Percentiles rank a stretch among this genome's conserved stretches.
These are phyloP conservation scores for Fusarium newnesense DNA, from an alignment of 2,329 filamentous ascomycete species.

Conservation along the genomic window DNA sequence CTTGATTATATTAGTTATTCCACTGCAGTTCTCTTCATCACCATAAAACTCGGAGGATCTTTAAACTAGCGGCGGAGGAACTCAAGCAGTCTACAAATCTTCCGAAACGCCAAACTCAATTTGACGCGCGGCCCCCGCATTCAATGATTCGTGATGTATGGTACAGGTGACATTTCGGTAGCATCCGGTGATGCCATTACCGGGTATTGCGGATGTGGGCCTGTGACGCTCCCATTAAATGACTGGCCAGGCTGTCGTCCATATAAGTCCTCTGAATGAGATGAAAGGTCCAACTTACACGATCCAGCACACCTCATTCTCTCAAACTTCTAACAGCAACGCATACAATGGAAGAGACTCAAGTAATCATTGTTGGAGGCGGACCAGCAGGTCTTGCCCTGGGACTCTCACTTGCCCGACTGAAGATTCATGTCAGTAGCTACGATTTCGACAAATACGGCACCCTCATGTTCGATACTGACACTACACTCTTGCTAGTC, in stretches of 20 bases:
- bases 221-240: no score
- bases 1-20: accelerated
- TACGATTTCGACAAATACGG: no score
- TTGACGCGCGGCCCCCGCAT: not conserved
- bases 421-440: not conserved
- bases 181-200: not conserved
- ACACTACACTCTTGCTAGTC: not conserved
- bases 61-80: not conserved
- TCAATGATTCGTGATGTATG: no score
- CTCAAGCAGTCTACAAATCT: not conserved
- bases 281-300: no score
- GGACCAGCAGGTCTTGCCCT: not conserved
- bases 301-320: accelerated
- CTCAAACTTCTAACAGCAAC: accelerated
- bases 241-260: not conserved
- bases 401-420: not conserved
- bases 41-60: not conserved
- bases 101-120: not conserved
- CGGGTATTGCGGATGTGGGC: not conserved
- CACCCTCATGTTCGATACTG: not conserved
- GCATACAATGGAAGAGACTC: not conserved
- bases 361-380: not conserved
- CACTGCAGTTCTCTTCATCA: accelerated
- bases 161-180: accelerated
- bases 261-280: not conserved